Evolutionary conservation across 2,329 filamentous ascomycete species (phyloP).

Genomic region (Fusarium sp.): DNA sequence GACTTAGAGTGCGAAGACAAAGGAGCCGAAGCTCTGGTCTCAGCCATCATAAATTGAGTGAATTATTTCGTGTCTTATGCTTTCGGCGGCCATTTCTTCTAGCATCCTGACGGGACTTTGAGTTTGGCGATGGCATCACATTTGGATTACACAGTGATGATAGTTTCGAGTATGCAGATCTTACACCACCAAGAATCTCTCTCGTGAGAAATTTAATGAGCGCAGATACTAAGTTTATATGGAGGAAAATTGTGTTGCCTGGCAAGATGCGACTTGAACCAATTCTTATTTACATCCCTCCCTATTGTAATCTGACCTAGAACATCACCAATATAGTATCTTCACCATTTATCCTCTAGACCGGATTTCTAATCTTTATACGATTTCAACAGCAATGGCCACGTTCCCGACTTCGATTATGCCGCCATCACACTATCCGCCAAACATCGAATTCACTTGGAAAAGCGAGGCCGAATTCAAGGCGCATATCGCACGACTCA

Average conservation of each 20-base stretch:
- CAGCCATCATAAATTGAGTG: neutral
- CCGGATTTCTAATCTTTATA: neutral
- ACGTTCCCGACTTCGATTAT: no score
- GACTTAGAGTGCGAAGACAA: neutral
- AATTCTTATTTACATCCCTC: no score
- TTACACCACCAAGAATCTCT: neutral
- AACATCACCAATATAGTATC: neutral
- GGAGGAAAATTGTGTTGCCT: neutral
- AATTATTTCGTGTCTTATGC: neutral
- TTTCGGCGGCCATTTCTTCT: neutral
- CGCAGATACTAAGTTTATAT: neutral
- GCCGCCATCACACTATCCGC: no score
- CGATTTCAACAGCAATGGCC: neutral
- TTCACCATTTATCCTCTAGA: neutral
- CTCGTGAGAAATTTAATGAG: neutral
- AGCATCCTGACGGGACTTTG: neutral
- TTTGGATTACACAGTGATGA: neutral
- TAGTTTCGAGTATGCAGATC: neutral
- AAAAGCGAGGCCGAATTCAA: neutral
- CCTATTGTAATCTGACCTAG: accelerated
- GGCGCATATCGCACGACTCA: neutral
- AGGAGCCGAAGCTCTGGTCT: neutral
- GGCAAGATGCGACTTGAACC: neutral
- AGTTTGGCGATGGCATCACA: neutral
- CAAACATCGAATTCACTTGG: no score